Base-by-base conservation (phyloP, 75 land plant genomes). In the Ceratopteris richardii region DNA sequence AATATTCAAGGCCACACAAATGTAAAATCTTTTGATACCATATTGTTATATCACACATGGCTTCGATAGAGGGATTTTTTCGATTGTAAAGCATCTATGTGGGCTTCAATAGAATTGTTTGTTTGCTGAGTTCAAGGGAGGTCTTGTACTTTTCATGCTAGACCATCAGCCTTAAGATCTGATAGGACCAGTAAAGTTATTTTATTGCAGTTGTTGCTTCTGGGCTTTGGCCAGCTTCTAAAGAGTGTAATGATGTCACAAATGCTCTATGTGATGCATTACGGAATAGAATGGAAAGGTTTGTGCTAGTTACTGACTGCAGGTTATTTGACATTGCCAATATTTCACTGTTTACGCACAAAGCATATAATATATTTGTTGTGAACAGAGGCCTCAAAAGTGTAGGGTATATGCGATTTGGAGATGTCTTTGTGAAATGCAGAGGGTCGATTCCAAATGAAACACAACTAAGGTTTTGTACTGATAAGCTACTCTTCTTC, bases 261-360 rank as follows among this genome's bases (percentile, higher is more conserved):
- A 43, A 56, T 61, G 96, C 96, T 40, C 67, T 93, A 53, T 81
- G 86, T 56, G 87, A 93, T 70, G 90, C 98, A 36, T 61, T 93
- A 57, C 72, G 84, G 57, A 93, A 89, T 61, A 60, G 87, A 3
- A 73, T 89, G 60, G 98, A 89, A 58, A 89, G 96, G 98, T 93
- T 57, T 12, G 7, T 11, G 16, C 29, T 30, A 7, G 2, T 7
- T 18, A 6, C 37, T 23, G 9, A 5, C 51, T 48, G 9, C 14
- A 10, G 9, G 9, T 40, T 9, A 10, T 9, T 40, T 9, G 9
- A 40, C 42, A 40, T 40, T 40, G 14, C 14, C 13, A 40, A 40
- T 14, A 10, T 40, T 10, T 40, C 13, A 40, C 9, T 40, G 50
- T 46, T 6, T 5, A 6, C 50, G 3, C 17, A 40, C 13, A 10